These are phyloP conservation scores for Linnemannia elongata DNA, from an alignment of 192 early-diverging fungal species.

Conservation along the genomic window DNA sequence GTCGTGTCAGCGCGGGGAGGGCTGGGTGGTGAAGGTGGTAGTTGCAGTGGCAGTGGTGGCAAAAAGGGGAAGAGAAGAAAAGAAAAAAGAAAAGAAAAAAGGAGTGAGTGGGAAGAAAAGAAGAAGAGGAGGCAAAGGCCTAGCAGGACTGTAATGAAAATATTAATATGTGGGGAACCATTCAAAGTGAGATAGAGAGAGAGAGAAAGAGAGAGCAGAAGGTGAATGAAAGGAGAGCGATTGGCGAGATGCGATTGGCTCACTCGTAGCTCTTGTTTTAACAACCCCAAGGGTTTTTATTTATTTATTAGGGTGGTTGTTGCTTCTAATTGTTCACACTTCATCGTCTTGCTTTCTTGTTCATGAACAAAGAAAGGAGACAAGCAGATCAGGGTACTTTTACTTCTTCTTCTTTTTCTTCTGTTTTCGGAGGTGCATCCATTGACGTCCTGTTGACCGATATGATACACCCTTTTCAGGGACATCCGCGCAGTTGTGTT, in stretches of 20 bases:
- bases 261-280: background rate
- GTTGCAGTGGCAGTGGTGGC: background rate
- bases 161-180: background rate
- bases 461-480: background rate
- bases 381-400: too few relatives aligned
- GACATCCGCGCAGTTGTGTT: background rate
- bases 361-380: too few relatives aligned
- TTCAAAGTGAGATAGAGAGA: background rate
- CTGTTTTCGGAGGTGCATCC: background rate
- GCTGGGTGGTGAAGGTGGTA: background rate
- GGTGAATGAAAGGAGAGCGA: background rate
- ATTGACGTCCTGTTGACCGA: background rate
- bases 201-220: background rate
- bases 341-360: too few relatives aligned
- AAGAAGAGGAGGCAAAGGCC: background rate
- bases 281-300: background rate
- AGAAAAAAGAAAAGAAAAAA: background rate
- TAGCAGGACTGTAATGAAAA: background rate
- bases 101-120: background rate
- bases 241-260: conserved; percentile 4
- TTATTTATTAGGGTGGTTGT: background rate
- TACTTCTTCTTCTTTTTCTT: background rate
- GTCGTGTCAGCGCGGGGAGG: background rate
- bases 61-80: background rate
- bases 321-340: too few relatives aligned